Conservation (phyloP, 1,284 basidiomycete genomes). For the Heterobasidion annosum region DNA sequence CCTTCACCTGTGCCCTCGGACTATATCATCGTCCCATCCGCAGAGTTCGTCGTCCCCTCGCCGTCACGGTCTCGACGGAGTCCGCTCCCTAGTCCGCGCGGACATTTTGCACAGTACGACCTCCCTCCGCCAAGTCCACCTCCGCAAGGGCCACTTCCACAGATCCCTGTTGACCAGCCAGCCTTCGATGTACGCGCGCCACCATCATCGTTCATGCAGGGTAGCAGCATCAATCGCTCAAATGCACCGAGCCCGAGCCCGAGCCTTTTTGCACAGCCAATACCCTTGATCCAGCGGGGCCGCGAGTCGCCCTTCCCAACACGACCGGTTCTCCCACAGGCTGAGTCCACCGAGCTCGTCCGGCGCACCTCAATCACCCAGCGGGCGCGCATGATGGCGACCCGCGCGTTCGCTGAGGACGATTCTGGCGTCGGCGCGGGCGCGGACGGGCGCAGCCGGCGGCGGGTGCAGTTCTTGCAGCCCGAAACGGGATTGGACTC, state of each 20-base stretch:
- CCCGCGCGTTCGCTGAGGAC: conserved; percentile 7
- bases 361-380: conserved; percentile 11
- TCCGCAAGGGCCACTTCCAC: conserved; percentile 9
- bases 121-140: conserved; percentile 9
- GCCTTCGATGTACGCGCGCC: neutral
- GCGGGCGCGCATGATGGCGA: neutral
- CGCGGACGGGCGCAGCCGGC: conserved; percentile 6
- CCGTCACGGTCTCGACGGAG: neutral
- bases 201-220: conserved; percentile 2
- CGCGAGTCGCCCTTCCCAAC: conserved; percentile 42
- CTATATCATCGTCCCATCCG: conserved; percentile 4
- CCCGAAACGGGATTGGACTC: neutral
- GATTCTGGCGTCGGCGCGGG: conserved; percentile 1
- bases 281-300: conserved; percentile 30
- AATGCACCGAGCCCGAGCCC: conserved; percentile 8
- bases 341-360: conserved; percentile 16
- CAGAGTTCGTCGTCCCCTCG: conserved; percentile 1
- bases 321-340: conserved; percentile 22
- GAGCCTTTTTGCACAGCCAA: conserved; percentile 18
- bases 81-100: neutral
- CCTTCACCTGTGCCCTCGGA: conserved; percentile 7
- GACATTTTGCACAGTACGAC: neutral
- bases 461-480: neutral
- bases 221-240: conserved; percentile 6
- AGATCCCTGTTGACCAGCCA: neutral